A percentile compares a stretch with the other conserved stretches of the same genome.
Evolutionary conservation across 169 alveolate species (phyloP).

Genomic region (Plasmodium vivax): DNA sequence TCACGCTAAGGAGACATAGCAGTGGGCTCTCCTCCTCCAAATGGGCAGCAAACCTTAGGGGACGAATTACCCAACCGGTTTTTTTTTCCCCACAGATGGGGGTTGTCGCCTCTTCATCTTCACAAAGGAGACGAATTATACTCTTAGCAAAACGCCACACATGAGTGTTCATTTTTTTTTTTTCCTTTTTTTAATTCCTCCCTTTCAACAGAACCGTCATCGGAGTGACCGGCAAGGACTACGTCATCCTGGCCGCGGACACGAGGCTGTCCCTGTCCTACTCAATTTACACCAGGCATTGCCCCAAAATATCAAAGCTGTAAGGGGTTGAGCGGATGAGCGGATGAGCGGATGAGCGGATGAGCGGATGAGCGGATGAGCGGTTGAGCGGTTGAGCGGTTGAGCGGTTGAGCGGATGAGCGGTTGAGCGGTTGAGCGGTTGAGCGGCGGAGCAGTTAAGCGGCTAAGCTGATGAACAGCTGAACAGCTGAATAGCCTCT

Average conservation of each 20-base stretch:
- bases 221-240: conserved; percentile 93
- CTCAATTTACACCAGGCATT: conserved; percentile 91
- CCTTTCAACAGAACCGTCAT: conserved; percentile 82
- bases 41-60: background rate
- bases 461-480: too few relatives aligned
- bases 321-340: background rate
- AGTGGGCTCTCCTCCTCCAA: background rate
- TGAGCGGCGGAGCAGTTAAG: too few relatives aligned
- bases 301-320: conserved; percentile 89
- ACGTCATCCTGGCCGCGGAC: conserved; percentile 94
- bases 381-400: too few relatives aligned
- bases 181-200: background rate
- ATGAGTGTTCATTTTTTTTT: background rate
- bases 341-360: too few relatives aligned
- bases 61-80: background rate
- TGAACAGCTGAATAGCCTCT: background rate
- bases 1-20: background rate
- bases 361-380: too few relatives aligned
- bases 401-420: too few relatives aligned
- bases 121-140: background rate
- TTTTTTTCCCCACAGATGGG: background rate
- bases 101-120: background rate
- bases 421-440: too few relatives aligned
- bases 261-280: conserved; percentile 92
- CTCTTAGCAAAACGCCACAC: background rate